Percentiles rank a stretch among this genome's conserved stretches.
phyloP scores from a whole-genome alignment of 805 yeast genomes.

The Yamadazyma takamatsuzukensis region DNA sequence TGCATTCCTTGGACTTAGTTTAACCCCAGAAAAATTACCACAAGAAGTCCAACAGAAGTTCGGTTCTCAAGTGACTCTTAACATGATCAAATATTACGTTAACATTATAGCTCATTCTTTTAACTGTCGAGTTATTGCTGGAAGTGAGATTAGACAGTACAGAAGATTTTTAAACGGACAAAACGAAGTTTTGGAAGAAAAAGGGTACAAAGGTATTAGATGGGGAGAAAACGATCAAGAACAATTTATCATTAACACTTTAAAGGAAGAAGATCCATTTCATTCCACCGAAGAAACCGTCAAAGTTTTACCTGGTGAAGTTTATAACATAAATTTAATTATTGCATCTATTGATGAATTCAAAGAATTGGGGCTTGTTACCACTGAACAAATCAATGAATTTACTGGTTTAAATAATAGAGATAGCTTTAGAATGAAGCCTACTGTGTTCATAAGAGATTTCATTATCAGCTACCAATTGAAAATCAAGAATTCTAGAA shows the following conservation, averaged over 20 bases:
- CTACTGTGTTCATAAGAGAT: conserved; percentile 80
- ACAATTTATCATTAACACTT: conserved; percentile 44
- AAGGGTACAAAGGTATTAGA: conserved; percentile 86
- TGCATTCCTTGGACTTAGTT: conserved; percentile 65
- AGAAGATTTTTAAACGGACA: conserved; percentile 96
- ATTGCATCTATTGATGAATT: conserved; percentile 64
- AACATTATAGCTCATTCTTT: conserved; percentile 83
- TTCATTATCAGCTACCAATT: conserved; percentile 77
- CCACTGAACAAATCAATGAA: conserved; percentile 63
- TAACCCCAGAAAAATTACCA: conserved; percentile 75
- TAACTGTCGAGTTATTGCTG: conserved; percentile 85
- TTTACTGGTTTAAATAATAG: conserved; percentile 60
- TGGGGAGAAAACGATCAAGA: conserved; percentile 87
- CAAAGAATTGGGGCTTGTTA: conserved; percentile 60
- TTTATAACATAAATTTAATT: conserved; percentile 76
- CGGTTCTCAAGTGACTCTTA: conserved; percentile 56
- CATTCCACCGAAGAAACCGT: conserved; percentile 75
- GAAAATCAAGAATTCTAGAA: conserved; percentile 71
- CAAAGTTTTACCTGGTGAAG: conserved; percentile 74
- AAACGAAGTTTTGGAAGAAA: conserved; percentile 86
- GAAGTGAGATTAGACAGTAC: conserved; percentile 86
- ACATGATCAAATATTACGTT: conserved; percentile 66
- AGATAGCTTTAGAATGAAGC: conserved; percentile 51
- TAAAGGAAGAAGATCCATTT: conserved; percentile 7
- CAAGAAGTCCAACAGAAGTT: conserved; percentile 36